Base-by-base conservation (phyloP, 495 filamentous ascomycete species). In the Evernia prunastri region DNA sequence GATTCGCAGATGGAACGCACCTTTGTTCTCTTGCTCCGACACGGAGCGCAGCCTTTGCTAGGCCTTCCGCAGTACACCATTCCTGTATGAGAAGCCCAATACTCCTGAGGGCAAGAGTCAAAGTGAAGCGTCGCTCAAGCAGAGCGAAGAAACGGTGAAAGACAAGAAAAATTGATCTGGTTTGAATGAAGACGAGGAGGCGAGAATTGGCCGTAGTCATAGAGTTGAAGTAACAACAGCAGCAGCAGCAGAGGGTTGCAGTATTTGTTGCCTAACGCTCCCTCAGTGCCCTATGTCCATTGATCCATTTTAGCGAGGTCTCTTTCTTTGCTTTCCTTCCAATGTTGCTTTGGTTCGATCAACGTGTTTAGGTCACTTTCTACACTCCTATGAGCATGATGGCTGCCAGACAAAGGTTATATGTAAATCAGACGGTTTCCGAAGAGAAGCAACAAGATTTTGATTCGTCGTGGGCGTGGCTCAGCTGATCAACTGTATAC, bases 1-100 rank as follows among this genome's bases (percentile, higher is more conserved):
- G n/a, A n/a, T 45, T 57, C 25, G 66, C n/a, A 17, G 20, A 39
- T 31, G 56, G 35, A n/a, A 59, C 67, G 61, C n/a, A 77, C 75
- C 60, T 79, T 79, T 62, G 82, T 88, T 72, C 88, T 82, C 67
- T 86, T 81, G 25, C 81, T 82, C 72, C 87, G 79, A 70, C 87
- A 90, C 76, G 87, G 85, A 72, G 86, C 86, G 71, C 87, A 90
- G 59, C 86, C 87, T 78, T 82, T 80, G 63, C 86, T 88, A 59
- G 87, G 87, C 72, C 88, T 87, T 35, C 87, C 87, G 68, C 84
- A 85, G 70, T 89, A 90, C 3, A 90, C 87, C 87, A 90, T 90
- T 13, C 18, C 33, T 25, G 12, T 53, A 0, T 25, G 57, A 0
- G 27, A 29, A 29, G 43, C 53, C 1, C 11, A 12, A 37, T 2